Conservation (phyloP, 768 basidiomycete species). For the Lenzites betulinus region DNA sequence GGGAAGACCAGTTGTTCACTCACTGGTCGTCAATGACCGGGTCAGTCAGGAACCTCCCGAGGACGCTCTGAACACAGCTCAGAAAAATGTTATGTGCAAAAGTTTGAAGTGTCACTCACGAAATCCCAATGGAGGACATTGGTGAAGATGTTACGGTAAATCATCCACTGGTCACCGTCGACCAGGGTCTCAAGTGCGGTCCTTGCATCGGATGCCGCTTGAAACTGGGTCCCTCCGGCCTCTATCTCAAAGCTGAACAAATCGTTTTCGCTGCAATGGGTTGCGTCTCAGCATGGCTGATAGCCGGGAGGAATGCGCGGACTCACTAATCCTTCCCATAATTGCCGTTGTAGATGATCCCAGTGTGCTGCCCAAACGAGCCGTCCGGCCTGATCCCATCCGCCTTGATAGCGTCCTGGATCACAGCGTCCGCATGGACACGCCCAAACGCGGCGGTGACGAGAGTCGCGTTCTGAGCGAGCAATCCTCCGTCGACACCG, state of each 20-base stretch:
- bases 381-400: slow-evolving; percentile 57
- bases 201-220: slow-evolving; percentile 37
- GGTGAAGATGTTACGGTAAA: slow-evolving; percentile 56
- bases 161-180: slow-evolving; percentile 64
- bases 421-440: slow-evolving; percentile 51
- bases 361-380: slow-evolving; percentile 49
- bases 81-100: not conserved
- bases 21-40: slow-evolving; percentile 48
- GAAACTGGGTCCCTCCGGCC: slow-evolving; percentile 58
- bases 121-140: slow-evolving; percentile 67
- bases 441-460: slow-evolving; percentile 52
- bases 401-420: slow-evolving; percentile 46
- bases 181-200: slow-evolving; percentile 54
- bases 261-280: slow-evolving; percentile 48
- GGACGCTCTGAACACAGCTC: slow-evolving; percentile 44
- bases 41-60: slow-evolving; percentile 65
- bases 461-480: slow-evolving; percentile 43
- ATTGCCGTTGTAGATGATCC: slow-evolving; percentile 71
- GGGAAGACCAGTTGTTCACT: slow-evolving; percentile 8
- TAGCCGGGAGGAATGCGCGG: not conserved
- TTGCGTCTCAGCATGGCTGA: not conserved
- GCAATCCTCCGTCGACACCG: slow-evolving; percentile 52
- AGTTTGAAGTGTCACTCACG: slow-evolving; percentile 39
- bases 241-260: slow-evolving; percentile 59
- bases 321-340: slow-evolving; percentile 53